These are phyloP conservation scores for Ustilago esculenta DNA, from an alignment of 1,284 basidiomycete genomes.

Conservation along the genomic window DNA sequence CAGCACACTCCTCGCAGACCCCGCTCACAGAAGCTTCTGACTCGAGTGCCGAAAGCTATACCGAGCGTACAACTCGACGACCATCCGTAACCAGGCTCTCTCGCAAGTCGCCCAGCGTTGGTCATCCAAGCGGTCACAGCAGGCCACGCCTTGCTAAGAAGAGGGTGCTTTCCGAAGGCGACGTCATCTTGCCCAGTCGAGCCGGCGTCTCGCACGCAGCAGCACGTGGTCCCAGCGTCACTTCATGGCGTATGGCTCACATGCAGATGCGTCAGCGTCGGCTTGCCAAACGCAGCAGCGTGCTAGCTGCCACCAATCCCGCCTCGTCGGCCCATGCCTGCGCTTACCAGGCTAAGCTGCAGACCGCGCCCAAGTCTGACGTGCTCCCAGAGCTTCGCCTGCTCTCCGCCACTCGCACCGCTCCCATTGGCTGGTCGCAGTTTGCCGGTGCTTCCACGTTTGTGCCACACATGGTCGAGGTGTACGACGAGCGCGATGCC, in stretches of 20 bases:
- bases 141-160: conserved; percentile 7
- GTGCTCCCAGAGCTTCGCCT: conserved; percentile 40
- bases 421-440: conserved; percentile 34
- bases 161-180: conserved; percentile 24
- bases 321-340: not conserved
- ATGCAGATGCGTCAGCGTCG: conserved; percentile 6
- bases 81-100: not conserved
- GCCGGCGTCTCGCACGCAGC: not conserved
- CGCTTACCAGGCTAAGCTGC: too few relatives aligned
- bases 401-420: conserved; percentile 44
- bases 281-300: not conserved
- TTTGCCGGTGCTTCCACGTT: not conserved
- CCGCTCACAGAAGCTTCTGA: conserved; percentile 20
- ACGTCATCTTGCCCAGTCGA: conserved; percentile 7
- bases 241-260: conserved; percentile 23
- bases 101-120: not conserved
- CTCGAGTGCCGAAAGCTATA: conserved; percentile 20
- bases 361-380: not conserved
- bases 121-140: not conserved
- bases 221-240: not conserved
- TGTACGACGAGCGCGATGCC: conserved; percentile 21
- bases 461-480: conserved; percentile 3
- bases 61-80: too few relatives aligned
- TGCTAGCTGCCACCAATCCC: not conserved
- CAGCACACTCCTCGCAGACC: not conserved